Evolutionary conservation across 768 basidiomycete species (phyloP), one percentile per base, ranked within the genome.

Genomic region (Termitomyces titanicus): DNA sequence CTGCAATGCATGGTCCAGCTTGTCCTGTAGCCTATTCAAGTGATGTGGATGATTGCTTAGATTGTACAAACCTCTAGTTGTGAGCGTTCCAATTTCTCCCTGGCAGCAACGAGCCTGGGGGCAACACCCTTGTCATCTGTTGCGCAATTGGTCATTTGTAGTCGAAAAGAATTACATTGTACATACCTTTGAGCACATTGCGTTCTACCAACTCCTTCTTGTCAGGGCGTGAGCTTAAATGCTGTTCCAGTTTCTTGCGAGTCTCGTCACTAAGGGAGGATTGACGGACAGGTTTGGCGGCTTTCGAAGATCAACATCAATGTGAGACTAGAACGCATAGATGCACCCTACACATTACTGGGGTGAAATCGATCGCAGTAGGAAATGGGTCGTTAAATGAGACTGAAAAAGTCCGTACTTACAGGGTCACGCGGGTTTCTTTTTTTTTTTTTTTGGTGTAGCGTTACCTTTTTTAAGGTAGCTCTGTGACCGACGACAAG

Each of bases 141-240:
- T 48, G 29, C 13, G 9, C 62, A 70, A 17, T 33, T 35, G 9
- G 15, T 47, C 25, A 31, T 22, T n/a, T 8, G 29, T 11, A 35
- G 31, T 8, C n/a, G 22, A 17, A 13, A 17, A 3, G n/a, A 7
- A 13, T 8, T 0, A 7, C 10, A 20, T 51, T 17, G 24, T 6
- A 45, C 29, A 12, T 45, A 79, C 85, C 84, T 69, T 88, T 87
- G 56, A 89, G 77, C 57, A 89, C 88, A 65, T 86, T 86, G 58
- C 83, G 79, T 33, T 85, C 82, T 56, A 87, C 75, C 42, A 89
- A 74, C 42, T 85, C 80, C 38, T 77, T 66, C 66, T 82, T 80
- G n/a, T 81, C 78, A 18, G 86, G 83, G 37, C 87, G 73, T 18
- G 75, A 67, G 42, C 68, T 72, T 43, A 87, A 72, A 47, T 73